Evolutionary conservation across 2,329 filamentous ascomycete genomes (phyloP), one percentile per base, ranked within the genome.

Genomic region (Colletotrichum sp.): DNA sequence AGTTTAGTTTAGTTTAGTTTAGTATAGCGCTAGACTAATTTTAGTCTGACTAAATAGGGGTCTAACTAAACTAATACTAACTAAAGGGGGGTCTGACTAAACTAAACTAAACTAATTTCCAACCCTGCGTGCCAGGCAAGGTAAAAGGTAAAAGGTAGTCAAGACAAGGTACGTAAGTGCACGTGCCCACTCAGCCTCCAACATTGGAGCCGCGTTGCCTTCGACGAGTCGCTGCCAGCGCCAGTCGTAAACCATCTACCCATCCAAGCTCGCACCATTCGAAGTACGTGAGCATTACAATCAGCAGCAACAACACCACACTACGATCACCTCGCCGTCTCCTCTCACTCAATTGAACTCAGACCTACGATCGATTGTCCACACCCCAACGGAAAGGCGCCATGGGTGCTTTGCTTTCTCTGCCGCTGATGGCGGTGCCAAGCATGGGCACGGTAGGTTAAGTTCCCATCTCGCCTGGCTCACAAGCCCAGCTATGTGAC

Each of bases 341-440:
- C n/a, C 9, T 21, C 13, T 13, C 36, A 28, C 26, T 21, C 30
- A 10, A 59, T 6, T 8, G 5, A 21, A 21, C 4, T 13, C 16
- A 15, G 9, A 12, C n/a, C 16, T 21, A 30, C 30, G 9, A 44
- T 28, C 32, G 57, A 30, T 44, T 12, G 39, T 18, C 26, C 21
- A 6, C 13, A 16, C 9, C 6, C n/a, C 16, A 10, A n/a, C 13
- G 8, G 55, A 49, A n/a, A 21, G 55, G 71, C 72, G 80, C 73
- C 68, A 99, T 99, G 97, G 97, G 97, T 82, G 96, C 95, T 80
- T 88, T 98, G 81, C 90, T 99, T 71, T 98, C 96, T 77, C 85
- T 99, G 77, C 97, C 97, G 80, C 89, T 99, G 78, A 88, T 99
- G 86, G 96, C 95, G 80, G 85, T 99, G 79, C 97, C 97, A 78